These are phyloP conservation scores for Sporobolomyces phaffii DNA, from an alignment of 768 basidiomycete genomes.

Conservation along the genomic window DNA sequence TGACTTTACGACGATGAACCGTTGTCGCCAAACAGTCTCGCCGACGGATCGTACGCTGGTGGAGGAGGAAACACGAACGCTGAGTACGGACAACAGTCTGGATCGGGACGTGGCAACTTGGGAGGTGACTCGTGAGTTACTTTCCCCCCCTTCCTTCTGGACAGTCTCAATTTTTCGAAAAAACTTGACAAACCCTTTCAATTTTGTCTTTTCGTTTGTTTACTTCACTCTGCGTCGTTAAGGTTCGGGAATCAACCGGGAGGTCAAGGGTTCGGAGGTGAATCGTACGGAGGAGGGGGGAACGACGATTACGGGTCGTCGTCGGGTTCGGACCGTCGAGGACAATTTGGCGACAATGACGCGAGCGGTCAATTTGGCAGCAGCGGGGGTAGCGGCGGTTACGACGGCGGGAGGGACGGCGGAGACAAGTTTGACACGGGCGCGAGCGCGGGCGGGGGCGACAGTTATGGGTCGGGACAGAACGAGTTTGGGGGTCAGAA, in stretches of 20 bases:
- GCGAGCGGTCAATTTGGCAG: constrained; percentile 3
- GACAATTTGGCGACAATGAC: too few relatives aligned
- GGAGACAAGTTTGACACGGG: constrained; percentile 3
- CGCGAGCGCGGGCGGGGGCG: not conserved
- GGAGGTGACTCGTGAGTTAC: constrained; percentile 6
- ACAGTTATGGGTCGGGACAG: not conserved
- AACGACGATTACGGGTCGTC: not conserved
- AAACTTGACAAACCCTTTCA: not conserved
- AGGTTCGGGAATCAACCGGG: constrained; percentile 7
- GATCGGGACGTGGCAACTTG: not conserved
- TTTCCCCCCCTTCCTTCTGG: not conserved
- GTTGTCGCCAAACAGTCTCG: not conserved
- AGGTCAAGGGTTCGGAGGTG: constrained; percentile 6
- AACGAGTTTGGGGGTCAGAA: not conserved
- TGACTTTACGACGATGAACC: too few relatives aligned
- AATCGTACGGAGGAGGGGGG: not conserved
- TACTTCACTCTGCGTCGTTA: too few relatives aligned
- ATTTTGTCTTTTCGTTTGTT: too few relatives aligned
- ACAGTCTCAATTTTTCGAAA: not conserved
- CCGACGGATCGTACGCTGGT: not conserved
- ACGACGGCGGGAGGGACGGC: not conserved
- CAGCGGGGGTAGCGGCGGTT: not conserved
- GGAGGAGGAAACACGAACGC: constrained; percentile 5
- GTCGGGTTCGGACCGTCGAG: not conserved
- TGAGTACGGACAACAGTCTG: not conserved